Evolutionary conservation across 306 rosid genomes (phyloP).

Genomic region (Dryas octopetala): DNA sequence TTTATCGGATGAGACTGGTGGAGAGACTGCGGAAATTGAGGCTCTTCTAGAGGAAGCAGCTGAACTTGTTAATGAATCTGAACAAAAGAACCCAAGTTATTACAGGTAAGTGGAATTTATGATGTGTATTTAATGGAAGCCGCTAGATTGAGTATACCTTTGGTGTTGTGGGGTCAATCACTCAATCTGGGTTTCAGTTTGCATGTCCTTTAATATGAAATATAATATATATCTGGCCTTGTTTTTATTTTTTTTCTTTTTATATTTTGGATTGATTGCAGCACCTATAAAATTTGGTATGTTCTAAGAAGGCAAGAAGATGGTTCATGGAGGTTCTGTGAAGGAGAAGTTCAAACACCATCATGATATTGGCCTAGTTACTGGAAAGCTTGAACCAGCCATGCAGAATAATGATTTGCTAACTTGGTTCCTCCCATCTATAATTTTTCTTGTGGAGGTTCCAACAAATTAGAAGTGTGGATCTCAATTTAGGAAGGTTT

Average conservation of each 20-base stretch:
- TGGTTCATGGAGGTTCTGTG: conserved; percentile 97
- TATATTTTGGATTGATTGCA: conserved; percentile 39
- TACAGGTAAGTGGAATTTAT: conserved; percentile 54
- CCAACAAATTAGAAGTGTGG: neutral
- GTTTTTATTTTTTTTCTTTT: neutral
- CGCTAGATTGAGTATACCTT: neutral
- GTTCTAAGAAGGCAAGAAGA: conserved; percentile 69
- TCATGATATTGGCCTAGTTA: conserved; percentile 34
- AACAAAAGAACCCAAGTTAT: conserved; percentile 75
- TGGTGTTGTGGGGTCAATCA: conserved; percentile 1
- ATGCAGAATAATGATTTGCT: conserved; percentile 37
- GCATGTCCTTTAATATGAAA: neutral
- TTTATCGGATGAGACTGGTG: conserved; percentile 63
- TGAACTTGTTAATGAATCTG: conserved; percentile 75
- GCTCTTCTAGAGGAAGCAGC: conserved; percentile 92
- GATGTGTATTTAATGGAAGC: neutral
- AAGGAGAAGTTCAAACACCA: conserved; percentile 58
- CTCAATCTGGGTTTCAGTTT: neutral
- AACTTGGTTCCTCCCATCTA: conserved; percentile 34
- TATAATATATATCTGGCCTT: no score
- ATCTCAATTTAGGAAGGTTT: neutral
- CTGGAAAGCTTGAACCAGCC: conserved; percentile 24
- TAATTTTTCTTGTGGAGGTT: conserved; percentile 13
- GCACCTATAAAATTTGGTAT: conserved; percentile 82
- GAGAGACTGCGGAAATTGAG: conserved; percentile 73